These are phyloP conservation scores for Leishmania tarentolae DNA, from an alignment of 208 protist genomes.

Conservation along the genomic window DNA sequence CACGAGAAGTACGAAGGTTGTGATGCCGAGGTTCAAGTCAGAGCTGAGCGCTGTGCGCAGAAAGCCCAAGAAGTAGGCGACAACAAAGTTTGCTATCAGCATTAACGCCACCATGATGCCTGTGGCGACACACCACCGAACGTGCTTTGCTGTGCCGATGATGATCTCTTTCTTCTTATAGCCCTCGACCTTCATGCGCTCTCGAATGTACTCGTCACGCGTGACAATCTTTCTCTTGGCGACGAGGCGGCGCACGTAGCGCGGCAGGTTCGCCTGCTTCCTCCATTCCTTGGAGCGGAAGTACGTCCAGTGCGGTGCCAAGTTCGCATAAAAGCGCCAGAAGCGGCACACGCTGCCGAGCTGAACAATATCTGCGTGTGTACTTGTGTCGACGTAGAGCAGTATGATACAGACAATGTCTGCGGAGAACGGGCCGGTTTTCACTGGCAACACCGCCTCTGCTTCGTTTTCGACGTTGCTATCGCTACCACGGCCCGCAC, in stretches of 20 bases:
- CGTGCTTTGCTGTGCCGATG: constrained; percentile 53
- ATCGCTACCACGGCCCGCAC: constrained; percentile 5
- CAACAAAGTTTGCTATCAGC: constrained; percentile 68
- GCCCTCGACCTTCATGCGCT: constrained; percentile 59
- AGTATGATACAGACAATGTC: constrained; percentile 77
- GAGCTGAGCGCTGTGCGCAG: constrained; percentile 56
- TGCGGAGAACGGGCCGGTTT: constrained; percentile 71
- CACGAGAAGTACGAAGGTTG: constrained; percentile 61
- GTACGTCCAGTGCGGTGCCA: constrained; percentile 85
- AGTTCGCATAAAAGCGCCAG: constrained; percentile 83
- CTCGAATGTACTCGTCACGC: constrained; percentile 74
- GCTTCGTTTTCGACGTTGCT: neutral
- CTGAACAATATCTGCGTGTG: constrained; percentile 55
- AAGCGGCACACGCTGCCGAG: constrained; percentile 68
- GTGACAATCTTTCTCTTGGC: constrained; percentile 82
- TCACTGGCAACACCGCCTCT: constrained; percentile 37
- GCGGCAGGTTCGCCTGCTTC: constrained; percentile 52
- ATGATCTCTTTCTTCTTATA: constrained; percentile 56
- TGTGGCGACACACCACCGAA: constrained; percentile 76
- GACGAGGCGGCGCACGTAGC: constrained; percentile 64
- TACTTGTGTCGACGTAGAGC: constrained; percentile 65
- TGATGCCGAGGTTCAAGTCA: constrained; percentile 61
- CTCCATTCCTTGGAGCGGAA: constrained; percentile 64
- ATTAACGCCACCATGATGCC: constrained; percentile 63
- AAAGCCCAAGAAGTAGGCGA: constrained; percentile 78